These are phyloP conservation scores for Penicillium riverlandense DNA, from an alignment of 495 filamentous ascomycete species.

Conservation along the genomic window DNA sequence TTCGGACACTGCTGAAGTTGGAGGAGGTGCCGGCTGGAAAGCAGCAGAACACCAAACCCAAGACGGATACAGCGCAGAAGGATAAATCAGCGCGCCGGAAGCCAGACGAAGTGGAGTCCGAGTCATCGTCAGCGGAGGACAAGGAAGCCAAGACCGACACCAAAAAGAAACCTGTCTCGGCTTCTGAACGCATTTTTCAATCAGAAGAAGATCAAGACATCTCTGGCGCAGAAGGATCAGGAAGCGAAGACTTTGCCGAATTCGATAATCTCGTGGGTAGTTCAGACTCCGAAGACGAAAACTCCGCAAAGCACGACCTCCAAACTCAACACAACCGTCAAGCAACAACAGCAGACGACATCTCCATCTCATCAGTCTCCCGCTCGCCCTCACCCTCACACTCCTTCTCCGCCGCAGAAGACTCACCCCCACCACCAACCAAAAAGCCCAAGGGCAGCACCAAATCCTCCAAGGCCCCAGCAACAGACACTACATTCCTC, in stretches of 20 bases:
- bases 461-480: conserved; percentile 23
- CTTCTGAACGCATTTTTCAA: too few species aligned
- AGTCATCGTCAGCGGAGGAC: conserved; percentile 3
- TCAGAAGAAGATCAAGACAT: conserved; percentile 13
- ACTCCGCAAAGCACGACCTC: conserved; percentile 17
- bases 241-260: conserved; percentile 32
- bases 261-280: conserved; percentile 47
- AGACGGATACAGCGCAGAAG: conserved; percentile 12
- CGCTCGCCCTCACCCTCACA: conserved; percentile 32
- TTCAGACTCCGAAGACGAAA: conserved; percentile 41
- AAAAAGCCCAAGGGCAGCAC: conserved; percentile 31
- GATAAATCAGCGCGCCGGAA: conserved; percentile 16
- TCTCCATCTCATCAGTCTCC: conserved; percentile 23
- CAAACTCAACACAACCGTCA: too few species aligned
- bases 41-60: conserved; percentile 6
- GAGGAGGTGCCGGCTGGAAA: conserved; percentile 35
- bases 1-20: conserved; percentile 56
- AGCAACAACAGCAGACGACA: conserved; percentile 7
- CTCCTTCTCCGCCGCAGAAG: conserved; percentile 16
- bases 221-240: conserved; percentile 27
- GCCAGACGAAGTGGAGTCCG: conserved; percentile 8
- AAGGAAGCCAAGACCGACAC: conserved; percentile 4
- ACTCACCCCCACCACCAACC: conserved; percentile 26
- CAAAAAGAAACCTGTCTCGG: neutral
- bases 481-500: conserved; percentile 69